Percentiles rank a stretch among this genome's conserved stretches.
Conservation (phyloP, 805 yeast species). For the Lachancea kluyveri region DNA sequence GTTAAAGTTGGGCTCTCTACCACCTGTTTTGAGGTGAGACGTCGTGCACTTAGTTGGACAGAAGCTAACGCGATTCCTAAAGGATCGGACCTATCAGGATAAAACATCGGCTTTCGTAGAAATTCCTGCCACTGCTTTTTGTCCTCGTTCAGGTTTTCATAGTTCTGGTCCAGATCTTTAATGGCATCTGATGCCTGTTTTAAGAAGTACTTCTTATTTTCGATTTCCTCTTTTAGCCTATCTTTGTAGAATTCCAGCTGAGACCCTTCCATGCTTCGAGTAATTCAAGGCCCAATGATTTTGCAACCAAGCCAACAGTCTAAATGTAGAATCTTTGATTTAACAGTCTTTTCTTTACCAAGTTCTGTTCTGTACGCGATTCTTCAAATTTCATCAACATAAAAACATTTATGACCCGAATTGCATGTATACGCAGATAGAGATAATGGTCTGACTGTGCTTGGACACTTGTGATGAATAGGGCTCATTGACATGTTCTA, state of each 20-base stretch:
- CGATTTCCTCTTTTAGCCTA: constrained; percentile 21
- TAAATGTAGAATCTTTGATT: too few relatives aligned
- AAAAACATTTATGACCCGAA: too few relatives aligned
- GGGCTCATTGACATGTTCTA: too few relatives aligned
- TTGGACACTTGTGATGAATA: too few relatives aligned
- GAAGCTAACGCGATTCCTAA: constrained; percentile 23
- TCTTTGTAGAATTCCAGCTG: constrained; percentile 15
- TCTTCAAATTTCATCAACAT: too few relatives aligned
- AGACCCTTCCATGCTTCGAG: too few relatives aligned
- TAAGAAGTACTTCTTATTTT: constrained; percentile 21
- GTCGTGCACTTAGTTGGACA: constrained; percentile 13
- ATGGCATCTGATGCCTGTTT: constrained; percentile 19
- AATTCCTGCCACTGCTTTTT: constrained; percentile 15
- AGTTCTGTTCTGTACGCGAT: too few relatives aligned
- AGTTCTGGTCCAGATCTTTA: constrained; percentile 8
- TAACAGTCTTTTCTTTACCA: constrained; percentile 1
- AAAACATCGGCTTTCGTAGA: constrained; percentile 20
- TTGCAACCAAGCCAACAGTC: too few relatives aligned
- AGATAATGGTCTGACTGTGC: too few relatives aligned
- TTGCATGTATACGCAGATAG: too few relatives aligned
- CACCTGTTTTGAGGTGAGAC: constrained; percentile 15
- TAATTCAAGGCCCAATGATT: too few relatives aligned
- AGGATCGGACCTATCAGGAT: constrained; percentile 30
- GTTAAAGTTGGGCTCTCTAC: constrained; percentile 5
- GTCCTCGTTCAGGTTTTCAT: constrained; percentile 3